A percentile compares a stretch with the other conserved stretches of the same genome.
Conservation (phyloP, 2,329 filamentous ascomycete species). For the Hypoxylon sp. region DNA sequence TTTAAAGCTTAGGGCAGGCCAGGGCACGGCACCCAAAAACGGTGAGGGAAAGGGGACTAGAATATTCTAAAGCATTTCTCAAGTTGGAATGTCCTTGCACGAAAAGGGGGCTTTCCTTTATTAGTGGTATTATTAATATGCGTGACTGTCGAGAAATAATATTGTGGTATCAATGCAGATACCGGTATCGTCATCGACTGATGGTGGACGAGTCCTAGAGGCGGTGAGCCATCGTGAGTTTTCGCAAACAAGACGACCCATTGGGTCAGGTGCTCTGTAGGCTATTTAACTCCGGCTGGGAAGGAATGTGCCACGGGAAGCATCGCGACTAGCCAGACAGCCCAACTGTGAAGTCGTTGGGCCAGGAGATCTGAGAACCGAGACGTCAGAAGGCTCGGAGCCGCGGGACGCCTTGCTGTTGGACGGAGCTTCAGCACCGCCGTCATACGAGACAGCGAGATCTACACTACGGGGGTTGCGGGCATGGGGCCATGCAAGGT, state of each 20-base stretch:
- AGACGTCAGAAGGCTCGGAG: slow-evolving; percentile 24
- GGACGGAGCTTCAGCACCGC: slow-evolving; percentile 38
- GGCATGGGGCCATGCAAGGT: slow-evolving; percentile 43
- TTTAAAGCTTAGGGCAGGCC: slow-evolving; percentile 31
- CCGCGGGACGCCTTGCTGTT: slow-evolving; percentile 33
- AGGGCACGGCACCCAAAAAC: slow-evolving; percentile 29
- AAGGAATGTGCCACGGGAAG: slow-evolving; percentile 23
- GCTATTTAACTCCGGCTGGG: slow-evolving; percentile 25
- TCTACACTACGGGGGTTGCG: slow-evolving; percentile 39
- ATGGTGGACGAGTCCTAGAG: slow-evolving; percentile 21
- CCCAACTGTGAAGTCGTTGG: slow-evolving; percentile 31
- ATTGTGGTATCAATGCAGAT: slow-evolving; percentile 34
- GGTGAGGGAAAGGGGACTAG: slow-evolving; percentile 38
- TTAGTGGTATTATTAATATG: slow-evolving; percentile 36
- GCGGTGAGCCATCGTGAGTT: slow-evolving; percentile 39
- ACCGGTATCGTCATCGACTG: slow-evolving; percentile 38
- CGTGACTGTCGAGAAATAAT: slow-evolving; percentile 26
- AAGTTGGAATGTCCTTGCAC: slow-evolving; percentile 39
- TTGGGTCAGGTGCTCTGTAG: slow-evolving; percentile 28
- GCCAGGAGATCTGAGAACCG: slow-evolving; percentile 18
- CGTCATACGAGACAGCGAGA: slow-evolving; percentile 40
- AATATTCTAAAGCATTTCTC: slow-evolving; percentile 46
- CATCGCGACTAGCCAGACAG: slow-evolving; percentile 32
- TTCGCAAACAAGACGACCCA: slow-evolving; percentile 25
- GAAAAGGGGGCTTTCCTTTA: slow-evolving; percentile 11